Conservation (phyloP, 768 basidiomycete genomes). For the Psilocybe subaeruginosa region DNA sequence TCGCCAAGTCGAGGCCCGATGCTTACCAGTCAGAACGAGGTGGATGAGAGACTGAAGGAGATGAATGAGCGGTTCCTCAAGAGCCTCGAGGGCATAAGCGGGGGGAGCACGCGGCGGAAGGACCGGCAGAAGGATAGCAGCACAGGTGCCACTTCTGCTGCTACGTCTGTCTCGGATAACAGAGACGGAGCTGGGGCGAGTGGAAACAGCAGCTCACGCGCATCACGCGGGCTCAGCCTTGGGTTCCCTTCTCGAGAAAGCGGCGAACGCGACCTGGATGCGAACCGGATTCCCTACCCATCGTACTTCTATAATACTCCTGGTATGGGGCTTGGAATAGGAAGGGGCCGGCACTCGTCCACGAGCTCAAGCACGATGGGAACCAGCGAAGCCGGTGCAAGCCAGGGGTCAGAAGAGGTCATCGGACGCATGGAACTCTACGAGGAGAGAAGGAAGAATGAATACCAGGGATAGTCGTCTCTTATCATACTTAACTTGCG, state of each 20-base stretch:
- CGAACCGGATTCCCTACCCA: conserved; percentile 1
- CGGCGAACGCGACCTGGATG: not conserved
- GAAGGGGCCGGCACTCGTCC: conserved; percentile 22
- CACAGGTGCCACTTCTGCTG: not conserved
- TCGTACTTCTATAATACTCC: conserved; percentile 7
- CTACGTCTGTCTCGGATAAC: not conserved
- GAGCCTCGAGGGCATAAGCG: conserved; percentile 62
- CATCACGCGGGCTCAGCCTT: conserved; percentile 3
- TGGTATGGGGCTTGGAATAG: conserved; percentile 21
- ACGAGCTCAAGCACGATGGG: conserved; percentile 27
- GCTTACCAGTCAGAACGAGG: conserved; percentile 66
- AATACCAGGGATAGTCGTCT: conserved; percentile 3
- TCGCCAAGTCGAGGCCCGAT: conserved; percentile 46
- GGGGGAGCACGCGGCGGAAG: conserved; percentile 24
- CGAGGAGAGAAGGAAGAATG: conserved; percentile 24
- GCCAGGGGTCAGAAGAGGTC: conserved; percentile 54
- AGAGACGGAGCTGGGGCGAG: not conserved
- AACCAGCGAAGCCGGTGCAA: conserved; percentile 25
- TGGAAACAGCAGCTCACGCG: not conserved
- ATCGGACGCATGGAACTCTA: conserved; percentile 54
- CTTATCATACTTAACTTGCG: not conserved
- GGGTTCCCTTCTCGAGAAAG: not conserved
- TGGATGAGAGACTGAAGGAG: conserved; percentile 62
- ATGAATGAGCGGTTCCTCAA: conserved; percentile 73
- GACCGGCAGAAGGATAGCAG: conserved; percentile 18